Percentiles rank a stretch among this genome's conserved stretches.
phyloP scores from a whole-genome alignment of 345 rosid genomes.

The Fremontodendron californicum region DNA sequence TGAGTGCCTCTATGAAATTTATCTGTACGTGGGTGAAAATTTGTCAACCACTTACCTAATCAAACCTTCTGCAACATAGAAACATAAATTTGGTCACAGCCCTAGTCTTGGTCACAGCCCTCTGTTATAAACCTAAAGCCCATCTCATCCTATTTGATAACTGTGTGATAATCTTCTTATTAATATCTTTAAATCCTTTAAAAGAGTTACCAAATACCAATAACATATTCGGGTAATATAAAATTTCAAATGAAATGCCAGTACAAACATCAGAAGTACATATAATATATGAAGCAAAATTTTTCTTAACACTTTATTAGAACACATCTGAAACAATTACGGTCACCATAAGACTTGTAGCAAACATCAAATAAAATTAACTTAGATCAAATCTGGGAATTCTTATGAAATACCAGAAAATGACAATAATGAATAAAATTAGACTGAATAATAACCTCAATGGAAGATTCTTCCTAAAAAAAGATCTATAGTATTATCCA shows the following conservation, averaged over 20 bases:
- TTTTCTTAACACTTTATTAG: background rate
- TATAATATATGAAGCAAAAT: background rate
- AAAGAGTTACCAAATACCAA: background rate
- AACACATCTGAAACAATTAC: background rate
- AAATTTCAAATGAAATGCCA: background rate
- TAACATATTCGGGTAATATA: background rate
- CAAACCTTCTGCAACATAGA: constrained; percentile 66
- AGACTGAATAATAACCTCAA: constrained; percentile 51
- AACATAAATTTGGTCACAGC: background rate
- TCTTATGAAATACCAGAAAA: constrained; percentile 7
- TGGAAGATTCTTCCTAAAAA: constrained; percentile 90
- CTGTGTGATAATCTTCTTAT: background rate
- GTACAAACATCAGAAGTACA: background rate
- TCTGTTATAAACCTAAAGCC: background rate
- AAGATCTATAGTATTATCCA: constrained; percentile 84
- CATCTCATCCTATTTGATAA: background rate
- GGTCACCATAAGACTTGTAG: background rate
- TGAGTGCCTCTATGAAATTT: constrained; percentile 61
- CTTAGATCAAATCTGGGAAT: background rate
- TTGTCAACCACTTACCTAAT: constrained; percentile 88
- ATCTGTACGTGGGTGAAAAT: constrained; percentile 76
- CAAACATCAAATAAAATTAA: constrained; percentile 10
- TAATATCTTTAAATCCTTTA: background rate
- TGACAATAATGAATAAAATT: background rate
- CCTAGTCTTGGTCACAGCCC: background rate